Evolutionary conservation across 2,329 filamentous ascomycete genomes (phyloP).

Genomic region (Ophiostoma himal-ulmi): DNA sequence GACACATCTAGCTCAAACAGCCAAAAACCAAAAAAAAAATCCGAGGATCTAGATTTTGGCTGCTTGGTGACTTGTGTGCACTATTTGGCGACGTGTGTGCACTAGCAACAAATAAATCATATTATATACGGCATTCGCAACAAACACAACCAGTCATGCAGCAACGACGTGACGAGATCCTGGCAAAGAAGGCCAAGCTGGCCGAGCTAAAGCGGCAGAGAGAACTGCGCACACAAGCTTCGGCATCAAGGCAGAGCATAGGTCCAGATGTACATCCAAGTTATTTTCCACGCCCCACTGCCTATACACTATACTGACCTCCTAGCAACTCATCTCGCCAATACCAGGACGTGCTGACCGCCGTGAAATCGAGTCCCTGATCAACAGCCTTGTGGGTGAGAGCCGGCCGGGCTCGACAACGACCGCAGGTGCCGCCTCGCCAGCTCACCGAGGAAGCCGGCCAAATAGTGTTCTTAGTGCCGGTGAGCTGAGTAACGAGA

Average conservation of each 20-base stretch:
- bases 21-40: not conserved
- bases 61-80: not conserved
- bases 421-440: slow-evolving; percentile 58
- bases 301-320: not conserved
- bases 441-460: slow-evolving; percentile 63
- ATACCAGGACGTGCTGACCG: slow-evolving; percentile 64
- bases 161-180: slow-evolving; percentile 89
- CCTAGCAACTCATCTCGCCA: slow-evolving; percentile 57
- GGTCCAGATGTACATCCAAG: slow-evolving; percentile 62
- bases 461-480: slow-evolving; percentile 82
- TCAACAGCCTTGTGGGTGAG: slow-evolving; percentile 75
- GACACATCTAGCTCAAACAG: not conserved
- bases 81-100: not conserved
- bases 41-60: not conserved
- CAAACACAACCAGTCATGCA: slow-evolving; percentile 46
- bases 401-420: slow-evolving; percentile 65
- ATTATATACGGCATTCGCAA: not conserved
- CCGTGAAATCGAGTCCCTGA: slow-evolving; percentile 76
- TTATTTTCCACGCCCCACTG: no score
- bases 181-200: slow-evolving; percentile 94
- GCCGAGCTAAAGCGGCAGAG: slow-evolving; percentile 91
- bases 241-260: slow-evolving; percentile 61
- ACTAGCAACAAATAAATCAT: not conserved
- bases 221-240: slow-evolving; percentile 73
- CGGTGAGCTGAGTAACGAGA: slow-evolving; percentile 72